Base-by-base conservation (phyloP, 2,329 filamentous ascomycete genomes). In the Fusarium sp. region DNA sequence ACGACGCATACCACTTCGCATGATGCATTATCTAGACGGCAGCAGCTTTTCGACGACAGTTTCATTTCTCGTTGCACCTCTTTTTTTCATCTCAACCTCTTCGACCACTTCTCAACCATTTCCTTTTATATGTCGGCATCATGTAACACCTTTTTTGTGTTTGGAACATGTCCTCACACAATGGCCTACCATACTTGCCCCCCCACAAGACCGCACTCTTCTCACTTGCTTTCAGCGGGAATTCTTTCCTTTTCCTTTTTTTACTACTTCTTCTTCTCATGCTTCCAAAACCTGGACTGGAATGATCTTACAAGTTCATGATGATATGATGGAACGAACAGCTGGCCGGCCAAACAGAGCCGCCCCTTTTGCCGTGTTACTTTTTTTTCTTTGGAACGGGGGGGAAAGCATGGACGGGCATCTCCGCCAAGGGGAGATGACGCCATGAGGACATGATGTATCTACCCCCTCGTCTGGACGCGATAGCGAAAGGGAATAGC, bases 261-360 rank as follows among this genome's bases (percentile, higher is more conserved):
- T n/a, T 34, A 34, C 50, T 13, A 23, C 53, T 63, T 64, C 56
- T 55, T 49, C 40, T 60, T 49, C 59, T 65, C 66, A 58, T 57
- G 65, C 64, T 57, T 68, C 44, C 50, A 57, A 36, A 20, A 59
- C 51, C 49, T 57, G 61, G 62, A 54, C 49, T 57, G 61, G 62
- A 56, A 69, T 31, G 69, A 68, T 59, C 67, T 74, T 58, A 64
- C 65, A 67, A 49, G 60, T 61, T 75, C 65, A 75, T 72, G 73
- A 75, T 67, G 73, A 75, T 73, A 75, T 64, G 73, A 75, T 69
- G 73, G 69, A 75, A 75, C 58, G 73, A 75, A 71, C 64, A 72
- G 68, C 65, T 56, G 65, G 56, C 38, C 56, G 71, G 73, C 70
- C 60, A 73, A 73, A 74, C 73, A 75, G 73, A 58, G 73, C 73